These are phyloP conservation scores for Botrytis tulipae DNA, from an alignment of 2,329 filamentous ascomycete genomes.

Conservation along the genomic window DNA sequence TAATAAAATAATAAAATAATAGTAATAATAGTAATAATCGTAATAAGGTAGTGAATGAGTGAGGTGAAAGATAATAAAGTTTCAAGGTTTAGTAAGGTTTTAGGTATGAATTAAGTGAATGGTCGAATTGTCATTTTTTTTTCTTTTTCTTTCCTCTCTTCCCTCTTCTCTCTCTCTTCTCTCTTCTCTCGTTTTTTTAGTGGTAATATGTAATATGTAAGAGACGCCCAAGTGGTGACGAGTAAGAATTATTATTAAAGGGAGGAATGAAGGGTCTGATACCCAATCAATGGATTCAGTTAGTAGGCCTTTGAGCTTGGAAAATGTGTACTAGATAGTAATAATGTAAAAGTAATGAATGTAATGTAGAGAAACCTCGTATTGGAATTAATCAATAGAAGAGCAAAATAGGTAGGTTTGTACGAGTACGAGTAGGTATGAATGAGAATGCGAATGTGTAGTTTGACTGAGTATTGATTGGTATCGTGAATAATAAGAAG, in stretches of 20 bases:
- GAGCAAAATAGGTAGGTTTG: not conserved
- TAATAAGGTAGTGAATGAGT: not conserved
- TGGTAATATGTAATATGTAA: not conserved
- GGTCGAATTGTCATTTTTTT: not conserved
- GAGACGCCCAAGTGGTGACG: not conserved
- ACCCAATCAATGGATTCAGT: not conserved
- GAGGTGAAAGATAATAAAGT: not conserved
- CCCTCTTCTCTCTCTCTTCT: not conserved
- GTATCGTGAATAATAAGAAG: not conserved
- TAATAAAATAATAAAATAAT: not conserved
- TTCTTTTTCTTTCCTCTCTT: not conserved
- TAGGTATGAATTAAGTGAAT: not conserved
- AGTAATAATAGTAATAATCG: not conserved
- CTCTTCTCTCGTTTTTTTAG: not conserved
- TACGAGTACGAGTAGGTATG: not conserved
- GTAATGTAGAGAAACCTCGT: not conserved
- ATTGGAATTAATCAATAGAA: not conserved
- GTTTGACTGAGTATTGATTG: too few relatives aligned
- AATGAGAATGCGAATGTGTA: not conserved
- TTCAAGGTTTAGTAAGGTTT: not conserved
- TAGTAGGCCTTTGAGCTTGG: not conserved
- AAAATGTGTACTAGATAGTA: not conserved
- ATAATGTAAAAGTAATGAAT: not conserved
- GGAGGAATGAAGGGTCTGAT: slow-evolving; percentile 10
- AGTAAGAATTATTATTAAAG: not conserved